Conservation (phyloP, 257 asterid genomes). For the Gynochthodes officinalis region DNA sequence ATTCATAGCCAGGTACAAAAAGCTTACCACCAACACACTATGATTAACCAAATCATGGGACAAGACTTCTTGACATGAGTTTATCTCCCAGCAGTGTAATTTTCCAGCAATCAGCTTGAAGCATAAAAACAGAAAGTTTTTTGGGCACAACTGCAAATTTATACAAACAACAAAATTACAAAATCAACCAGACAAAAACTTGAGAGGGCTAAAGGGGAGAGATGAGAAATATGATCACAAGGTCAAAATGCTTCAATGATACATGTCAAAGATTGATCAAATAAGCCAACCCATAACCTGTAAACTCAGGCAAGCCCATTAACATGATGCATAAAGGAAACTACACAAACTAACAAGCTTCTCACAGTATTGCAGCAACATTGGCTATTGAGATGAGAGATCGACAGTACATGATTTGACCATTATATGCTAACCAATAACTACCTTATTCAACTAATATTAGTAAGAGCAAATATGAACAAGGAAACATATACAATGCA, state of each 20-base stretch:
- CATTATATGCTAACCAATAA: neutral
- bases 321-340: neutral
- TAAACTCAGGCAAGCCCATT: neutral
- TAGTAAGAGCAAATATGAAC: neutral
- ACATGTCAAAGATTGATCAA: neutral
- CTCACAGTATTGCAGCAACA: neutral
- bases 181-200: slow-evolving; percentile 8
- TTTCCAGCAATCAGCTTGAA: slow-evolving; percentile 89
- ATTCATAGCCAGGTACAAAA: neutral
- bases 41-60: slow-evolving; percentile 29
- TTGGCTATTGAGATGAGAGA: neutral
- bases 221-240: neutral
- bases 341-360: neutral
- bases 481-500: neutral
- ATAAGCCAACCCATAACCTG: slow-evolving; percentile 1
- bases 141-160: slow-evolving; percentile 71
- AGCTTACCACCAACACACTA: slow-evolving; percentile 12
- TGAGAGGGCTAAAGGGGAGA: neutral
- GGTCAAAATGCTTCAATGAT: neutral
- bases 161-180: neutral
- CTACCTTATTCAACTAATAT: neutral
- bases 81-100: slow-evolving; percentile 67
- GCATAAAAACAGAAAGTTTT: slow-evolving; percentile 64
- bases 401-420: neutral
- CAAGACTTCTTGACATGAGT: slow-evolving; percentile 54